A percentile compares a stretch with the other conserved stretches of the same genome.
Conservation (phyloP, 2,329 filamentous ascomycete species). For the Colletotrichum caudatum region DNA sequence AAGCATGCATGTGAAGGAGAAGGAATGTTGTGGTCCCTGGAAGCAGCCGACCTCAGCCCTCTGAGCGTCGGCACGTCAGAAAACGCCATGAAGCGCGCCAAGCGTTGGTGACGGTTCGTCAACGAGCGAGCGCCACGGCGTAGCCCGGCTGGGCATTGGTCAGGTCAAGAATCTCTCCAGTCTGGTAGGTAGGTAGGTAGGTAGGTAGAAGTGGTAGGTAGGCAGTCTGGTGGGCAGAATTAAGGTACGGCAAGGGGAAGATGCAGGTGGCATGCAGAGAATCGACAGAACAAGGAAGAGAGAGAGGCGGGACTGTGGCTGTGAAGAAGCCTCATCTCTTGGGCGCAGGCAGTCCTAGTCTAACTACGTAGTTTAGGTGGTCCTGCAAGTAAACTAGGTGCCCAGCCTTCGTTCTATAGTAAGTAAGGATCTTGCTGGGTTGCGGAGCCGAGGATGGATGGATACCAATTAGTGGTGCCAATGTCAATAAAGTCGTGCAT, state of each 20-base stretch:
- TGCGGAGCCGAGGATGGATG: no score
- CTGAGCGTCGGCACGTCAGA: conserved; percentile 3
- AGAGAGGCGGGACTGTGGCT: conserved; percentile 7
- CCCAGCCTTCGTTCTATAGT: neutral
- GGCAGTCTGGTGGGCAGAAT: neutral
- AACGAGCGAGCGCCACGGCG: conserved; percentile 31
- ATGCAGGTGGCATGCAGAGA: conserved; percentile 5
- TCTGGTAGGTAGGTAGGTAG: neutral
- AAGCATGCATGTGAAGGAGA: conserved; percentile 7
- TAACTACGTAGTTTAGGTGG: neutral
- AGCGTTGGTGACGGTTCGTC: conserved; percentile 22
- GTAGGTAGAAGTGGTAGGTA: neutral
- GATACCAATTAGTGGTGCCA: neutral
- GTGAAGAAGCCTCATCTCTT: conserved; percentile 13
- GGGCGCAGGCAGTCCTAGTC: neutral
- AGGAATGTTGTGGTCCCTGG: neutral
- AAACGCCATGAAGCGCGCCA: neutral
- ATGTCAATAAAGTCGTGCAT: conserved; percentile 30
- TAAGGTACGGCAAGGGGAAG: conserved; percentile 5
- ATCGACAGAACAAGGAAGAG: conserved; percentile 1
- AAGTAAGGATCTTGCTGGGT: neutral
- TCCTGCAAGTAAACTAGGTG: no score
- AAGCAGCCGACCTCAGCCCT: conserved; percentile 11
- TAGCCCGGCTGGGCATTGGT: conserved; percentile 28
- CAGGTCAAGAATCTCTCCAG: conserved; percentile 13